Evolutionary conservation across 1,284 basidiomycete genomes (phyloP).

Genomic region (Wallemia mellicola): DNA sequence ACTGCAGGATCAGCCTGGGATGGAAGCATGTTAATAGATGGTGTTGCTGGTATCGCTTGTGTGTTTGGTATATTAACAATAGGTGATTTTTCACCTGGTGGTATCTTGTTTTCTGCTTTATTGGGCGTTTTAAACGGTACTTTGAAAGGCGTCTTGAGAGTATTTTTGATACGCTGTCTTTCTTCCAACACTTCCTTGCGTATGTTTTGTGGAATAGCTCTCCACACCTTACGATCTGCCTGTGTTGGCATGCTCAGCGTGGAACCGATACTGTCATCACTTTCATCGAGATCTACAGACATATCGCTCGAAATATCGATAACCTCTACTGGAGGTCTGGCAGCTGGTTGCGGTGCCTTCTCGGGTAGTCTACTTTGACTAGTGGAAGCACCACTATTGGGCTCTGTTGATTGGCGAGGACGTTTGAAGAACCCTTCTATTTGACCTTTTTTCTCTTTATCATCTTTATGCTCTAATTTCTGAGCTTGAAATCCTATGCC

Average conservation of each 20-base stretch:
- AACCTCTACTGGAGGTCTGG: too few relatives aligned
- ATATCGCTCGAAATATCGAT: neutral
- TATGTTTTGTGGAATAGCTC: constrained; percentile 39
- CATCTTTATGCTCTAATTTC: constrained; percentile 24
- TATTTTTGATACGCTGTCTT: constrained; percentile 15
- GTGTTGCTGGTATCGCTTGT: too few relatives aligned
- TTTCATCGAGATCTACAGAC: too few relatives aligned
- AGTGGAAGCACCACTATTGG: neutral
- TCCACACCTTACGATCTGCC: constrained; percentile 37
- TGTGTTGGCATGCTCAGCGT: constrained; percentile 18
- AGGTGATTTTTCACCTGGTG: too few relatives aligned
- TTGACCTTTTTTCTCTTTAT: constrained; percentile 17
- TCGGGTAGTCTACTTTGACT: neutral
- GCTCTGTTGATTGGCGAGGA: neutral
- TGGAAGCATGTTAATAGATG: too few relatives aligned
- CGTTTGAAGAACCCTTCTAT: neutral
- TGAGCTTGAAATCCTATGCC: constrained; percentile 79
- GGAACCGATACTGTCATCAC: neutral
- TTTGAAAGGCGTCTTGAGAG: neutral
- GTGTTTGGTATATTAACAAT: too few relatives aligned
- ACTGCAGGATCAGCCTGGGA: too few relatives aligned
- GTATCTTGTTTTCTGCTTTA: neutral
- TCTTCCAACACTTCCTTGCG: constrained; percentile 35
- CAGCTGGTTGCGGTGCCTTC: too few relatives aligned
- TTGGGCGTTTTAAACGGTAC: neutral